These are phyloP conservation scores for Talaromyces adpressus DNA, from an alignment of 495 filamentous ascomycete genomes.

Conservation along the genomic window DNA sequence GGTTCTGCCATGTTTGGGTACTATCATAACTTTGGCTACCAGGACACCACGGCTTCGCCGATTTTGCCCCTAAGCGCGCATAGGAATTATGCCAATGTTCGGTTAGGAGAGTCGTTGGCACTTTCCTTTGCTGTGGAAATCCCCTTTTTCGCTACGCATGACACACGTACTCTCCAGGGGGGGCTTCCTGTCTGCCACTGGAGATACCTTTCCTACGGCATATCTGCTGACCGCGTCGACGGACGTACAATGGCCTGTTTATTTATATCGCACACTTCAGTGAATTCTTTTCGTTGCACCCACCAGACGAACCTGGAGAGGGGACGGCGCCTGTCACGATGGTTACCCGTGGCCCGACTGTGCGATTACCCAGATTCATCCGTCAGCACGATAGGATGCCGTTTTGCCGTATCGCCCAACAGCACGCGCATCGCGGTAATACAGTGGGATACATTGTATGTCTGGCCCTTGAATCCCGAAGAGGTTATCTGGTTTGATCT, in stretches of 20 bases:
- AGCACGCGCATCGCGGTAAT: slow-evolving; percentile 37
- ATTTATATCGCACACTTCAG: slow-evolving; percentile 25
- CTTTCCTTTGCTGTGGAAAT: slow-evolving; percentile 35
- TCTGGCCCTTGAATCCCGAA: slow-evolving; percentile 38
- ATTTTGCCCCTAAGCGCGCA: neutral
- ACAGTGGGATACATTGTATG: slow-evolving; percentile 37
- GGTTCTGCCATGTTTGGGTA: slow-evolving; percentile 23
- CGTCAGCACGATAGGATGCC: slow-evolving; percentile 32
- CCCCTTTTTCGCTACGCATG: slow-evolving; percentile 35
- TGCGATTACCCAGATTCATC: slow-evolving; percentile 29
- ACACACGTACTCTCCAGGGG: slow-evolving; percentile 6
- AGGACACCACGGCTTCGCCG: neutral
- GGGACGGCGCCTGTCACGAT: slow-evolving; percentile 25
- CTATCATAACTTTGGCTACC: slow-evolving; percentile 2
- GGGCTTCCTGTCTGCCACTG: slow-evolving; percentile 23
- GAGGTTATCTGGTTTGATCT: slow-evolving; percentile 22
- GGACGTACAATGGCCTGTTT: slow-evolving; percentile 36
- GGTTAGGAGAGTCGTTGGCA: slow-evolving; percentile 15
- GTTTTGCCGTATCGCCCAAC: slow-evolving; percentile 30
- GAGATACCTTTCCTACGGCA: slow-evolving; percentile 35
- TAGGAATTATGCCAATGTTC: slow-evolving; percentile 23
- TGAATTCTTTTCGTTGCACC: slow-evolving; percentile 18
- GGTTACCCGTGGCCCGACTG: slow-evolving; percentile 28
- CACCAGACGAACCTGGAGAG: slow-evolving; percentile 37
- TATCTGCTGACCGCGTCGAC: slow-evolving; percentile 31